Evolutionary conservation across 768 basidiomycete genomes (phyloP).

Genomic region (Suillus occidentalis): DNA sequence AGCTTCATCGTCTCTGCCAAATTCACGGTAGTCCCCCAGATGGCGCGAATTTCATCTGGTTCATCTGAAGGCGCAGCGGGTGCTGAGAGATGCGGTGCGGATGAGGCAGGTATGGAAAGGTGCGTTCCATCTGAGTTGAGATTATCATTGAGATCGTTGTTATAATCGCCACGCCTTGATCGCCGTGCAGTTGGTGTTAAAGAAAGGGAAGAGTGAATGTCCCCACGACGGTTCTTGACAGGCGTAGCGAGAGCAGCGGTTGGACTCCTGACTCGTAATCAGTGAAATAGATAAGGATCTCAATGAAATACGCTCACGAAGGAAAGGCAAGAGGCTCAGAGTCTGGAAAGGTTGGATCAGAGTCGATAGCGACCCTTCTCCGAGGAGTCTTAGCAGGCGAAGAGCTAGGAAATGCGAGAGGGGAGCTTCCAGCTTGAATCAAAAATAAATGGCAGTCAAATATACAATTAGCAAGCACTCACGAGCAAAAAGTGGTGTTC

Average conservation of each 20-base stretch:
- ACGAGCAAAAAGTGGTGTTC: conserved; percentile 53
- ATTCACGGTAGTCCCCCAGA: conserved; percentile 98
- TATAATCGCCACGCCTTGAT: conserved; percentile 33
- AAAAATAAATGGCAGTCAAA: background rate
- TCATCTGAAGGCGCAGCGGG: conserved; percentile 64
- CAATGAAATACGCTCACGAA: conserved; percentile 43
- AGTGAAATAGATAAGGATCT: background rate
- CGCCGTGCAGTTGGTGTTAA: conserved; percentile 52
- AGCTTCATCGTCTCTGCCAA: conserved; percentile 87
- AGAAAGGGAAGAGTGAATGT: conserved; percentile 83
- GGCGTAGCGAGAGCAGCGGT: conserved; percentile 51
- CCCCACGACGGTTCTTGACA: conserved; percentile 74
- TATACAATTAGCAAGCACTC: conserved; percentile 20
- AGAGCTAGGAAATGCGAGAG: conserved; percentile 63
- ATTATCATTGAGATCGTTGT: conserved; percentile 39
- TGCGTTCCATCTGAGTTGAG: conserved; percentile 59
- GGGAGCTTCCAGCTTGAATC: conserved; percentile 53
- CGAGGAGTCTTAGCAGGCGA: conserved; percentile 52
- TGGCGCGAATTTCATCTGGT: conserved; percentile 83
- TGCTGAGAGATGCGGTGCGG: conserved; percentile 56
- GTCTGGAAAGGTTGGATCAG: conserved; percentile 39
- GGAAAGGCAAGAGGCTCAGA: conserved; percentile 75
- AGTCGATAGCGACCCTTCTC: conserved; percentile 37
- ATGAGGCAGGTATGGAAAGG: conserved; percentile 58
- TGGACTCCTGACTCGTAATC: conserved; percentile 45